phyloP scores from a whole-genome alignment of 2,329 filamentous ascomycete genomes.

The Neopestalotiopsis sp. region DNA sequence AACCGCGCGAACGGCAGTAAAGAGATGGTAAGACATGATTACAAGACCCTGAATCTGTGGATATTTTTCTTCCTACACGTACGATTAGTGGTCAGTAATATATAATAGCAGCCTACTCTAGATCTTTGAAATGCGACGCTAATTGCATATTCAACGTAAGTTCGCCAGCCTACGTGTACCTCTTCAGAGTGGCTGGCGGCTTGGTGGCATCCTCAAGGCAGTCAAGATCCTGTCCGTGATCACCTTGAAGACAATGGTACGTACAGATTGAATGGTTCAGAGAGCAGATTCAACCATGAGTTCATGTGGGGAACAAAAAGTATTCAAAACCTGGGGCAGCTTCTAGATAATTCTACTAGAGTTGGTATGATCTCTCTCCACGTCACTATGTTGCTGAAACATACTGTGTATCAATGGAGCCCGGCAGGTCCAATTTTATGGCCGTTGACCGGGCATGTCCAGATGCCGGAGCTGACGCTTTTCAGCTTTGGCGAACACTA shows the following conservation, averaged over 20 bases:
- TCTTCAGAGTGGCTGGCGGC: neutral
- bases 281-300: neutral
- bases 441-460: neutral
- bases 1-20: conserved; percentile 23
- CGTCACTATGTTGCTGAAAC: neutral
- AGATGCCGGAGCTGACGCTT: conserved; percentile 3
- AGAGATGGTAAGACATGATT: conserved; percentile 28
- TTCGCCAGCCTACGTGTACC: neutral
- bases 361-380: neutral
- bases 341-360: neutral
- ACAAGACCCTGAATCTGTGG: neutral
- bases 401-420: neutral
- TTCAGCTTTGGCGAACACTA: too few species aligned
- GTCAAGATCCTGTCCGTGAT: neutral
- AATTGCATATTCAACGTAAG: neutral
- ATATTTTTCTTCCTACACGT: too few species aligned
- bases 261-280: neutral
- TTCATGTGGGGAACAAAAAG: neutral
- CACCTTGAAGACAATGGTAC: neutral
- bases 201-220: neutral
- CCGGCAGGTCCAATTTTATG: conserved; percentile 1
- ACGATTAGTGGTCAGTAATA: too few species aligned
- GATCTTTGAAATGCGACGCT: neutral
- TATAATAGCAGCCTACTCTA: too few species aligned
- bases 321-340: neutral